Conservation (phyloP, 164 flowering plant genomes). For the Liquidambar formosana region DNA sequence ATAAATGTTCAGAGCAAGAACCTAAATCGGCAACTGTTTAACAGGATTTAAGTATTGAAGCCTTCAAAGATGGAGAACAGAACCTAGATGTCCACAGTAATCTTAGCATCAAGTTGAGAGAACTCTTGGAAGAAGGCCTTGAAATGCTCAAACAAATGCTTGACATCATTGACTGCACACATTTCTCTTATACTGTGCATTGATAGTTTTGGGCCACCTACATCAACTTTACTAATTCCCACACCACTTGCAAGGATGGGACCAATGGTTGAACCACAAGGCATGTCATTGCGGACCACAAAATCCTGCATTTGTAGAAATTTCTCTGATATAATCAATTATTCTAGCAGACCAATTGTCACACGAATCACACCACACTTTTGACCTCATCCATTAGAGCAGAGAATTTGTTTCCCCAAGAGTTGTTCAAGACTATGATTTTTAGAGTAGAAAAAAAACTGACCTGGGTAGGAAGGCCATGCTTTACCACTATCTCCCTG, state of each 20-base stretch:
- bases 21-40: not conserved
- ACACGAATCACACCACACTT: not conserved
- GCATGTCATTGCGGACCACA: slow-evolving; percentile 94
- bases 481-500: slow-evolving; percentile 75
- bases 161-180: slow-evolving; percentile 92
- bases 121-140: slow-evolving; percentile 81
- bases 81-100: slow-evolving; percentile 56
- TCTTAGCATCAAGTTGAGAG: slow-evolving; percentile 63
- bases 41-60: not conserved
- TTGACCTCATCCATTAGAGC: not conserved
- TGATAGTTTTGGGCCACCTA: slow-evolving; percentile 95
- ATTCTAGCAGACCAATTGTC: not conserved
- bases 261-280: slow-evolving; percentile 96
- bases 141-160: slow-evolving; percentile 81
- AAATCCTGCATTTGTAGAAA: slow-evolving; percentile 62
- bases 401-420: not conserved
- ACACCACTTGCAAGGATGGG: slow-evolving; percentile 94
- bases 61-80: not conserved
- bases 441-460: slow-evolving; percentile 1
- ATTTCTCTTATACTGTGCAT: slow-evolving; percentile 99
- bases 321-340: not conserved
- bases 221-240: slow-evolving; percentile 94
- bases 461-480: slow-evolving; percentile 86
- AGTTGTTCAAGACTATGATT: not conserved
- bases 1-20: not conserved